Base-by-base conservation (phyloP, 2,329 filamentous ascomycete genomes). In the Botrytis pseudocinerea region DNA sequence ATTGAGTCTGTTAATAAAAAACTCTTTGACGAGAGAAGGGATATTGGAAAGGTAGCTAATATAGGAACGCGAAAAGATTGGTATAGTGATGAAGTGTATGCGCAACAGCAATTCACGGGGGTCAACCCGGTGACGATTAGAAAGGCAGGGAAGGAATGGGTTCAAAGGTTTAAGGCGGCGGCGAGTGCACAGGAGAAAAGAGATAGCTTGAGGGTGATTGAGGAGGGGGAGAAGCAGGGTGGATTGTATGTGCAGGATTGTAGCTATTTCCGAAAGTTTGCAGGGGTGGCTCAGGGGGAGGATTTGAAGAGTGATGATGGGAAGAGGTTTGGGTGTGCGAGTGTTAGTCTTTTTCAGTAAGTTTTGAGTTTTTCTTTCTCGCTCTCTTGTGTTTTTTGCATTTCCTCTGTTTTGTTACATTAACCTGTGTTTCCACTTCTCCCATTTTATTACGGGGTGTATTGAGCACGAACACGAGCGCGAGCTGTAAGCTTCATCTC, bases 311-410 rank as follows among this genome's bases (percentile, higher is more conserved):
- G 74, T 32, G 71, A 77, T 54, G 74, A 77, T 51, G 71, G 68
- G 40, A 75, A 73, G 35, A 76, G 76, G 40, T 78, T 62, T 59
- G 73, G 65, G 0, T 83, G 82, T 70, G 84, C 83, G 4, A 76
- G 85, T 0, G 83, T 86, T 6, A 81, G 78, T 7, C 79, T 86
- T 16, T 86, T 84, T 75, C 80, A 84, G 65, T 81, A 86, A 12
- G 79, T 82, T 69, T 74, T 80, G 1, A 25, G 35, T 25, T 66
- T 9, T 22, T 54, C 12, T 38, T 16, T 35, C n/a, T 28, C 25
- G 6, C 2, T 40, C 10, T 16, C 22, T 42, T 63, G 16, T 16
- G 10, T n/a, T 28, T 42, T 63, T 18, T 42, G n/a, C 16, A 25
- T 38, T 57, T 46, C 9, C 35, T 32, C 35, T 32, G 32, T 32